These are phyloP conservation scores for Anthracocystis setariae DNA, from an alignment of 1,284 basidiomycete genomes.

Conservation along the genomic window DNA sequence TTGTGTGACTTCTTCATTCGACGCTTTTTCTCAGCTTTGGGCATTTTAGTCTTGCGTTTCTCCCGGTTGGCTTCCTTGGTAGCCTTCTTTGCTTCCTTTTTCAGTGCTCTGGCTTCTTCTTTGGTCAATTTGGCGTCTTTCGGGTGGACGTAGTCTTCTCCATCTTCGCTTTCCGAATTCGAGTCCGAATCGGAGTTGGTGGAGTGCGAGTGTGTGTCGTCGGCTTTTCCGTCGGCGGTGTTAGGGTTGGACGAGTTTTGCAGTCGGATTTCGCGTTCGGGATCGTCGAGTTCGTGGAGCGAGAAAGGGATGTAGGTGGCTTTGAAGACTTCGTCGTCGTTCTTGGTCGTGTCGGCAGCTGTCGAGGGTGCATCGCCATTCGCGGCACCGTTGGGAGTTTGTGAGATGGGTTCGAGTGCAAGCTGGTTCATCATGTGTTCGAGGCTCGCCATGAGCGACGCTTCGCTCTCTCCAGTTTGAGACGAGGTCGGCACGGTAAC, in stretches of 20 bases:
- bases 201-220: neutral
- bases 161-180: conserved; percentile 3
- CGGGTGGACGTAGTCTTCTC: conserved; percentile 13
- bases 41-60: conserved; percentile 65
- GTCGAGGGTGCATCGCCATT: neutral
- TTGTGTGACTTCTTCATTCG: conserved; percentile 61
- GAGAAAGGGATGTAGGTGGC: conserved; percentile 63
- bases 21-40: conserved; percentile 63
- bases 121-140: conserved; percentile 45
- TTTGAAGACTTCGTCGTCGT: conserved; percentile 62
- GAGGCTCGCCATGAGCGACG: conserved; percentile 46
- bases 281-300: conserved; percentile 64
- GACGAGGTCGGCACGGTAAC: conserved; percentile 2
- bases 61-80: conserved; percentile 60
- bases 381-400: neutral
- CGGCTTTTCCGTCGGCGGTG: neutral
- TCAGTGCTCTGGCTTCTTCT: conserved; percentile 31
- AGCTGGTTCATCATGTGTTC: conserved; percentile 39
- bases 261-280: conserved; percentile 59
- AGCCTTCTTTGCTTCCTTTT: conserved; percentile 56
- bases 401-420: conserved; percentile 8
- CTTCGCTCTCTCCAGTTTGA: conserved; percentile 47
- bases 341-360: conserved; percentile 1
- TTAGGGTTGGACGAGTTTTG: conserved; percentile 7
- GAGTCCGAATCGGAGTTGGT: conserved; percentile 1